Percentiles rank a stretch among this genome's conserved stretches.
Evolutionary conservation across 495 filamentous ascomycete species (phyloP).

Genomic region (Stereocaulon alpinum): DNA sequence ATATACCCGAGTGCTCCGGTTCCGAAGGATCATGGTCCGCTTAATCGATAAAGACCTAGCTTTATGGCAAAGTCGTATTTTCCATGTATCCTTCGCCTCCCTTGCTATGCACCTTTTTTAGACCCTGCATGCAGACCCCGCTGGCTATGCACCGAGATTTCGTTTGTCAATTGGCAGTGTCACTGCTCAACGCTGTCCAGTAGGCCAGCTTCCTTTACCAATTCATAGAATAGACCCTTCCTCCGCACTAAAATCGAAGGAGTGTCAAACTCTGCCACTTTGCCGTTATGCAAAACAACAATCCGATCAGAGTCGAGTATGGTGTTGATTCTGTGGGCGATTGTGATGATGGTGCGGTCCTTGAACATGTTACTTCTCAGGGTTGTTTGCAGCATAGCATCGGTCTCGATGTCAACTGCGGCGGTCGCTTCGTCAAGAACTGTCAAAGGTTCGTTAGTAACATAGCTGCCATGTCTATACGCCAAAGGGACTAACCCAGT

Average conservation of each 20-base stretch:
- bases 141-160: constrained; percentile 16
- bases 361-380: constrained; percentile 54
- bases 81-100: not conserved
- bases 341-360: constrained; percentile 93
- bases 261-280: constrained; percentile 51
- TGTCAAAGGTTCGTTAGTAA: constrained; percentile 2
- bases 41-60: not conserved
- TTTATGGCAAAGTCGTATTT: not conserved
- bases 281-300: constrained; percentile 68
- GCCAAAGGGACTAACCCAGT: constrained; percentile 32
- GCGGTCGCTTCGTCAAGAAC: constrained; percentile 97
- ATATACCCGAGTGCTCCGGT: not conserved
- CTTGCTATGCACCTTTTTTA: not conserved
- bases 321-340: constrained; percentile 95
- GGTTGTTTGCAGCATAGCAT: constrained; percentile 62
- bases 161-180: constrained; percentile 21
- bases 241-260: constrained; percentile 41
- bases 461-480: not conserved
- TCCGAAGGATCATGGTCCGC: not conserved
- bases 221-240: constrained; percentile 45
- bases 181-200: constrained; percentile 38
- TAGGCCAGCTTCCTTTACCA: constrained; percentile 46
- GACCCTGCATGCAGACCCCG: not conserved
- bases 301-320: constrained; percentile 90
- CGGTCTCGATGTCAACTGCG: constrained; percentile 90